Evolutionary conservation across 1,284 basidiomycete genomes (phyloP), one percentile per base, ranked within the genome.

Genomic region (Ustilago hordei): DNA sequence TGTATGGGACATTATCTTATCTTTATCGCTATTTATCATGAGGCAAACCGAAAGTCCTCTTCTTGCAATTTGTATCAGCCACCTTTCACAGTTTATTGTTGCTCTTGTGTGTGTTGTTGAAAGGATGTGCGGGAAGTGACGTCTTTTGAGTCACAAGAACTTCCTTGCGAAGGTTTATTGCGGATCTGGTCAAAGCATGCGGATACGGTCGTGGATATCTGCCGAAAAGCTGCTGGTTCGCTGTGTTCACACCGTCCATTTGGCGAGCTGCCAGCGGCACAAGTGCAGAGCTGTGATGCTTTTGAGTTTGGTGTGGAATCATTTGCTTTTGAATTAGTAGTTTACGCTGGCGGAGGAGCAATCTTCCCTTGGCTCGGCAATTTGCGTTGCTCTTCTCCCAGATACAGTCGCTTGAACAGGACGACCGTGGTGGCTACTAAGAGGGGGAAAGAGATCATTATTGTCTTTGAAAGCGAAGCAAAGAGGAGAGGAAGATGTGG

Each of bases 391-490:
- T 84, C 78, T 50, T 82, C 78, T 31, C 82, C 82, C 6, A 84
- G 55, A 39, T 81, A 83, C 11, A 84, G 73, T 12, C 82, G 71
- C 59, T 83, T 84, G 69, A 80, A 78, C 8, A 84, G 76, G 23
- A 84, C 77, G 9, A 80, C 79, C 13, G 63, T 56, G 2, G 78
- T 78, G 3, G 71, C 78, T 17, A 80, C 71, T 13, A 78, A 61
- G 1, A 80, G 47, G 0, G 78, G 78, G 47, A 80, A 75, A 0
- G 68, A 69, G 55, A 78, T 54, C 74, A 78, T 72, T 3, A 80
- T 78, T 15, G 71, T 76, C 78, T 80, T 60, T 17, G 23, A 28
- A 28, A 31, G 3, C 35, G 6, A 54, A 23, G 23, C 8, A 3
- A 17, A 12, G 28, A 15, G 17, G 28, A 43, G 48, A 17, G 15